Conservation (phyloP, 2,329 filamentous ascomycete genomes). For the Talaromyces sp. region DNA sequence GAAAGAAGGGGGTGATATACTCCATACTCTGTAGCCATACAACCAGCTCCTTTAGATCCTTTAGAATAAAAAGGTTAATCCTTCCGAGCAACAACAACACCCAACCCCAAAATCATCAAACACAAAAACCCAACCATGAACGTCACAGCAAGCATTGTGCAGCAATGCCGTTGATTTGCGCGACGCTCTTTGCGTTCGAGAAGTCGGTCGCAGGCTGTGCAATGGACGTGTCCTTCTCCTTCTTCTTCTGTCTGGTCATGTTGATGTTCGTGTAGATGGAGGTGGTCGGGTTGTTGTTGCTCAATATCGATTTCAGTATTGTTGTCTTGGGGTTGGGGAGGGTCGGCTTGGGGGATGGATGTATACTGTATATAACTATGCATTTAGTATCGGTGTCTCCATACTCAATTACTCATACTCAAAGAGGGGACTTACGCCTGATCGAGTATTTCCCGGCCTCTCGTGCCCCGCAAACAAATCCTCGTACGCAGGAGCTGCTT, state of each 20-base stretch:
- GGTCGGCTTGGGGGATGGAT: not conserved
- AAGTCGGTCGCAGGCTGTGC: conserved; percentile 4
- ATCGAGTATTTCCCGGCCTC: not conserved
- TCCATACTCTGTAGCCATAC: not conserved
- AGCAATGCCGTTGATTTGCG: conserved; percentile 8
- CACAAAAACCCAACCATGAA: conserved; percentile 10
- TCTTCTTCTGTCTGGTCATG: not conserved
- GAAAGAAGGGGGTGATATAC: conserved; percentile 14
- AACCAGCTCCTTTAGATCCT: too few relatives aligned
- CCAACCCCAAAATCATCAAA: conserved; percentile 6
- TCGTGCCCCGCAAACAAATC: conserved; percentile 5
- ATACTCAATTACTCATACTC: too few relatives aligned
- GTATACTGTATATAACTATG: not conserved
- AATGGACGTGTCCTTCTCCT: not conserved
- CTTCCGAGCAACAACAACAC: not conserved
- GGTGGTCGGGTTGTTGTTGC: not conserved
- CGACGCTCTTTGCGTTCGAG: conserved; percentile 6
- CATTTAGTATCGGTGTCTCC: too few relatives aligned
- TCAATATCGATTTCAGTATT: not conserved
- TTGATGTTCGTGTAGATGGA: not conserved
- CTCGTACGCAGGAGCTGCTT: conserved; percentile 1
- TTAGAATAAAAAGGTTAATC: not conserved
- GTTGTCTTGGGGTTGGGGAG: not conserved
- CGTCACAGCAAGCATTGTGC: conserved; percentile 10
- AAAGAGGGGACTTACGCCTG: not conserved